Evolutionary conservation across 1,139 yeast species (phyloP).

Genomic region (Meyerozyma guilliermondii): DNA sequence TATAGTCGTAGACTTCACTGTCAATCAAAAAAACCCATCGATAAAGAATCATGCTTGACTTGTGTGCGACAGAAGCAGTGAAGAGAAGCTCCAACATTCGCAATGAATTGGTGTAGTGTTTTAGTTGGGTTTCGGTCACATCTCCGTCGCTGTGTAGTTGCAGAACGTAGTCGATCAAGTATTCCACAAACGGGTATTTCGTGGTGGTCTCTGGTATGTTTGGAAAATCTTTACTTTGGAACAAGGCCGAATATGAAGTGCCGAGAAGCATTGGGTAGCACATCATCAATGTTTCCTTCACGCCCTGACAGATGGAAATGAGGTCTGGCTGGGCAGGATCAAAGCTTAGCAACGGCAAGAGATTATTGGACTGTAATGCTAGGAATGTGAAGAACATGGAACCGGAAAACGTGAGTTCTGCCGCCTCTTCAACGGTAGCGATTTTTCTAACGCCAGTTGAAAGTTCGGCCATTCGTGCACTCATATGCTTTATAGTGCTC

Average conservation of each 20-base stretch:
- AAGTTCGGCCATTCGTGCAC: conserved; percentile 3
- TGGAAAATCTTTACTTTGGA: conserved; percentile 8
- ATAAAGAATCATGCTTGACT: conserved; percentile 24
- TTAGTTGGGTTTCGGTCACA: conserved; percentile 8
- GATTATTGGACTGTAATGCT: conserved; percentile 26
- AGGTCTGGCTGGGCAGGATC: conserved; percentile 16
- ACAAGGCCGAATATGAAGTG: conserved; percentile 13
- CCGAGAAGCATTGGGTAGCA: conserved; percentile 10
- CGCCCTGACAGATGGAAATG: conserved; percentile 17
- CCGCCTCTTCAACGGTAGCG: conserved; percentile 9
- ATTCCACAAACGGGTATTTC: conserved; percentile 15
- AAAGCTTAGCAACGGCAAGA: conserved; percentile 25
- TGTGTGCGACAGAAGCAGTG: conserved; percentile 10
- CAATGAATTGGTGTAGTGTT: conserved; percentile 9
- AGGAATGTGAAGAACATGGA: conserved; percentile 23
- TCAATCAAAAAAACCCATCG: conserved; percentile 21
- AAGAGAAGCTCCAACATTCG: conserved; percentile 12
- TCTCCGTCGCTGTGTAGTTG: conserved; percentile 5
- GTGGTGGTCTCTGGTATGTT: conserved; percentile 7
- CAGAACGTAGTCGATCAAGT: conserved; percentile 10
- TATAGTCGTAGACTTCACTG: conserved; percentile 12
- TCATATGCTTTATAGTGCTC: conserved; percentile 4
- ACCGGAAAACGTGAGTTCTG: conserved; percentile 19
- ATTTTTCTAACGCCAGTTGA: conserved; percentile 10
- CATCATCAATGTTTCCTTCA: conserved; percentile 11